Evolutionary conservation across 2,329 filamentous ascomycete species (phyloP).

Genomic region (Botrytis deweyae): DNA sequence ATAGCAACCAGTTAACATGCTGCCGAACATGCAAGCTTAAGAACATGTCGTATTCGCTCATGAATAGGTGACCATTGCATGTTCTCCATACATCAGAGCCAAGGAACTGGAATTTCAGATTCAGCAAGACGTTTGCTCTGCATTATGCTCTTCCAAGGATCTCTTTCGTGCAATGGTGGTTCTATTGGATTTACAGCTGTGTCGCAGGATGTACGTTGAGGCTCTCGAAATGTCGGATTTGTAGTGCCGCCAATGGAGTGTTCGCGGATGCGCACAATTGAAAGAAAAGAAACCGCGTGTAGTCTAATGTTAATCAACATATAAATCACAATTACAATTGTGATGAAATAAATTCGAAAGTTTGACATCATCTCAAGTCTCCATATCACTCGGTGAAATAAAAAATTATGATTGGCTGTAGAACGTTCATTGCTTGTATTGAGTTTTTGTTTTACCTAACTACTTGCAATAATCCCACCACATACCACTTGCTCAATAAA

Average conservation of each 20-base stretch:
- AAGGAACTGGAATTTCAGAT: slow-evolving; percentile 15
- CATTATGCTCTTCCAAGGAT: neutral
- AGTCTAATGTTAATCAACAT: neutral
- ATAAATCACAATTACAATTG: neutral
- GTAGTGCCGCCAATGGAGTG: too few species aligned
- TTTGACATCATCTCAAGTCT: neutral
- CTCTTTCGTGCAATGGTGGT: neutral
- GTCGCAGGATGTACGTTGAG: neutral
- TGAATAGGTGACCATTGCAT: neutral
- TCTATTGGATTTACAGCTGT: neutral
- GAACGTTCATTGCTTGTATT: slow-evolving; percentile 26
- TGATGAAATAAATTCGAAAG: neutral
- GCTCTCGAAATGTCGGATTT: neutral
- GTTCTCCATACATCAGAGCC: neutral
- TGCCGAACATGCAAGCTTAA: neutral
- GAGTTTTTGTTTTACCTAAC: slow-evolving; percentile 32
- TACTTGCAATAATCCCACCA: slow-evolving; percentile 30
- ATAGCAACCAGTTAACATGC: neutral
- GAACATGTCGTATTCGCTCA: neutral
- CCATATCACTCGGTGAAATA: neutral
- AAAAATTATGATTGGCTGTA: neutral
- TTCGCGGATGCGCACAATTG: neutral
- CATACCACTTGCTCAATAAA: slow-evolving; percentile 35
- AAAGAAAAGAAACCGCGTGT: neutral
- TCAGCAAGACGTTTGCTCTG: neutral